Evolutionary conservation across 805 yeast genomes (phyloP).

Genomic region (Ascoidea tarda): DNA sequence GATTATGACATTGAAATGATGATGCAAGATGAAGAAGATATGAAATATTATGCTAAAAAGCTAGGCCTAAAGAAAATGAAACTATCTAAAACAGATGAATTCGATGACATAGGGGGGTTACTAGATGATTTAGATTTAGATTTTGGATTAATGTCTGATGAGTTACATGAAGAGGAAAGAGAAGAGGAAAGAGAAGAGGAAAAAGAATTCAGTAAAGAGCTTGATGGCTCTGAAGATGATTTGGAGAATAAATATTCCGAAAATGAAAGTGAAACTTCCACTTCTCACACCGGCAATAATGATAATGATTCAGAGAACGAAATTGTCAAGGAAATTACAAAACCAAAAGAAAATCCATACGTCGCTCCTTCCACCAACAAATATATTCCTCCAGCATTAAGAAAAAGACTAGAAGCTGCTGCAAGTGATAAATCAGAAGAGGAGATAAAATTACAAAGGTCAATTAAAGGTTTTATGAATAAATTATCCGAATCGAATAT

Average conservation of each 20-base stretch:
- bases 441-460: conserved; percentile 34
- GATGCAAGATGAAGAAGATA: conserved; percentile 60
- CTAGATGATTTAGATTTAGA: conserved; percentile 40
- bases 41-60: conserved; percentile 70
- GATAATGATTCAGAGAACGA: conserved; percentile 22
- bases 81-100: conserved; percentile 39
- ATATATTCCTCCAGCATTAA: conserved; percentile 81
- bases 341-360: not conserved
- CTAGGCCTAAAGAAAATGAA: conserved; percentile 52
- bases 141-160: conserved; percentile 16
- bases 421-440: conserved; percentile 31
- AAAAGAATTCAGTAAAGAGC: conserved; percentile 20
- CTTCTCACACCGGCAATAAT: conserved; percentile 1
- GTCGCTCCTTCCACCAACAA: conserved; percentile 15
- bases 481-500: conserved; percentile 83
- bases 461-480: conserved; percentile 74
- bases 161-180: conserved; percentile 26
- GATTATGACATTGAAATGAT: conserved; percentile 34
- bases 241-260: conserved; percentile 11
- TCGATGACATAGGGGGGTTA: conserved; percentile 72
- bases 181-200: conserved; percentile 27
- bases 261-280: conserved; percentile 10
- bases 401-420: conserved; percentile 33
- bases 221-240: conserved; percentile 16
- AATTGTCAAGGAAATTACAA: conserved; percentile 1